These are phyloP conservation scores for Phalaenopsis hybrid DNA, from an alignment of 116 monocot species.

Conservation along the genomic window DNA sequence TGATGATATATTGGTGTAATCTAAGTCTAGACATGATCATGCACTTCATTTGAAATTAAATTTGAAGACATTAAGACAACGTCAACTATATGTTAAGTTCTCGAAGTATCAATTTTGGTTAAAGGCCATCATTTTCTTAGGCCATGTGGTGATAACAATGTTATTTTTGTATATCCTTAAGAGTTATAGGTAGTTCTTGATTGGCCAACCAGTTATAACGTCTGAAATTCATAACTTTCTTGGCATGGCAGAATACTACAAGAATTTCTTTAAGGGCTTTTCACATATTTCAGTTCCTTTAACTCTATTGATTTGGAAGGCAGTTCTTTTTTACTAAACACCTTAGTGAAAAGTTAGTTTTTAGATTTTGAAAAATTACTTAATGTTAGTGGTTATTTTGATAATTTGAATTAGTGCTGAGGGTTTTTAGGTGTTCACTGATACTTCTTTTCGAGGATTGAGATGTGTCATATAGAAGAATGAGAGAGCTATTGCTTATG, in stretches of 20 bases:
- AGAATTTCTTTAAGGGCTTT: not conserved
- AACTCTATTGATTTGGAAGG: not conserved
- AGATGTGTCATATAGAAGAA: not conserved
- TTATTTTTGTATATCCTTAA: not conserved
- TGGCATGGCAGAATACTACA: not conserved
- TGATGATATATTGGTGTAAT: not conserved
- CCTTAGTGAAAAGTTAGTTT: not conserved
- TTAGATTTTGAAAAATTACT: not conserved
- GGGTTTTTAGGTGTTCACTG: not conserved
- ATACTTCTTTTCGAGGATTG: not conserved
- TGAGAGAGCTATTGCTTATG: not conserved
- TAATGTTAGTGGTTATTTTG: not conserved
- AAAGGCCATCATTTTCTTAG: not conserved
- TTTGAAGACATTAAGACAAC: not conserved
- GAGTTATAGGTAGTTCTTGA: not conserved
- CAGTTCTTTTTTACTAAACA: not conserved
- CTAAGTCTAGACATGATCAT: not conserved
- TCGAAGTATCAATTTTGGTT: not conserved
- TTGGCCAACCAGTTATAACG: too few relatives aligned
- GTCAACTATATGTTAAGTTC: not conserved
- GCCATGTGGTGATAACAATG: not conserved
- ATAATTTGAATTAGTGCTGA: not conserved
- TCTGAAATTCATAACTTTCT: not conserved
- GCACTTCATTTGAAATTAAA: not conserved
- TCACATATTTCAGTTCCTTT: too few relatives aligned